Percentiles rank a stretch among this genome's conserved stretches.
Conservation (phyloP, 208 protist genomes). For the Leishmania turanica region DNA sequence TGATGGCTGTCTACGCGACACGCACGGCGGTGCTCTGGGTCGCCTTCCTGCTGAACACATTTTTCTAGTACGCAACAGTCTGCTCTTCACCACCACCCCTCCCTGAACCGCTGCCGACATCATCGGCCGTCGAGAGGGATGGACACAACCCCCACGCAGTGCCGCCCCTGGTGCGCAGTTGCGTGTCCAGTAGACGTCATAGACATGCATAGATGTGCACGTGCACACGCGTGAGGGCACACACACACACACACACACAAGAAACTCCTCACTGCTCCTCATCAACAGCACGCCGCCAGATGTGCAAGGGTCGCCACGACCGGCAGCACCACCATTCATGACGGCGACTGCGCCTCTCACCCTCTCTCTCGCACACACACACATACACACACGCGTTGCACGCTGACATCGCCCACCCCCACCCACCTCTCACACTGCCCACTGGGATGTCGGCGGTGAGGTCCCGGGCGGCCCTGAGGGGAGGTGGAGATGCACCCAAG, state of each 20-base stretch:
- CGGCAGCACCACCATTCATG: neutral
- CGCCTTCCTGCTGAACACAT: constrained; percentile 34
- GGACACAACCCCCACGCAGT: neutral
- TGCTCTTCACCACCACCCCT: neutral
- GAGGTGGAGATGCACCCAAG: too few species aligned
- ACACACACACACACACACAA: neutral
- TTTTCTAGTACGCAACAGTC: constrained; percentile 17
- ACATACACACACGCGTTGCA: neutral
- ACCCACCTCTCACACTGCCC: too few species aligned
- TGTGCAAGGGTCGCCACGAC: neutral
- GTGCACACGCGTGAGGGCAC: too few species aligned
- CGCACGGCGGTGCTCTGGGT: constrained; percentile 35
- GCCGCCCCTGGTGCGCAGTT: neutral
- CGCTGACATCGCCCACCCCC: neutral
- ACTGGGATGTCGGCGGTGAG: neutral
- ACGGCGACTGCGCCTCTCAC: neutral
- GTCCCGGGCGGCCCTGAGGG: too few species aligned
- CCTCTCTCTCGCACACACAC: neutral
- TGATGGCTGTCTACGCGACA: constrained; percentile 30
- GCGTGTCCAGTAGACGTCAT: neutral
- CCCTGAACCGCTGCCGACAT: neutral
- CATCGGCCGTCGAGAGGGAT: neutral
- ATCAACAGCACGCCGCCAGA: neutral
- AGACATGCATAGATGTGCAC: neutral
- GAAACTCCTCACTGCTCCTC: too few species aligned